Evolutionary conservation across 1,139 yeast species (phyloP).

Genomic region (Magnusiomyces clavatus): DNA sequence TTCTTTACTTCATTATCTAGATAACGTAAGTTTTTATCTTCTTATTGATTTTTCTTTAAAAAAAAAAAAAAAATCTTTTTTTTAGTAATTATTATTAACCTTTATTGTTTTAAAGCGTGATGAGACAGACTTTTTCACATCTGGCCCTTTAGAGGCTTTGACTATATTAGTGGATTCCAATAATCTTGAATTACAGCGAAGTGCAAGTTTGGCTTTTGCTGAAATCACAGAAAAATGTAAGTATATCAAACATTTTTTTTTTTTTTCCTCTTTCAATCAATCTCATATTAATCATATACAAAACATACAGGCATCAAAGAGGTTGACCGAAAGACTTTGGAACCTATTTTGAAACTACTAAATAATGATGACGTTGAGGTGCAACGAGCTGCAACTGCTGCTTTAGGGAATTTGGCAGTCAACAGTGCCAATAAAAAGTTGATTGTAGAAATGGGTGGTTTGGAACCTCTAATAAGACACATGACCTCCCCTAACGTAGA

Average conservation of each 20-base stretch:
- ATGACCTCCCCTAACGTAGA: slow-evolving; percentile 97
- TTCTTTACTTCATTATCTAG: slow-evolving; percentile 78
- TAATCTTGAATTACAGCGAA: slow-evolving; percentile 87
- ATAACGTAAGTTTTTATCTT: slow-evolving; percentile 43
- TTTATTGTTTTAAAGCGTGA: slow-evolving; percentile 33
- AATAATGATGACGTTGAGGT: slow-evolving; percentile 90
- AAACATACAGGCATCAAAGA: slow-evolving; percentile 43
- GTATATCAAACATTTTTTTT: not conserved
- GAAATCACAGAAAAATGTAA: slow-evolving; percentile 83
- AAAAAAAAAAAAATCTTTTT: not conserved
- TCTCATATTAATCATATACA: too few species aligned
- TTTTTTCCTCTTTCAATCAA: not conserved
- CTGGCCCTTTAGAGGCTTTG: slow-evolving; percentile 75
- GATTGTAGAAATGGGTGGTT: slow-evolving; percentile 96
- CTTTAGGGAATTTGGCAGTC: slow-evolving; percentile 93
- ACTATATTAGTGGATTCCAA: slow-evolving; percentile 92
- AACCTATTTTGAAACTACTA: slow-evolving; percentile 80
- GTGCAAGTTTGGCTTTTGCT: slow-evolving; percentile 98
- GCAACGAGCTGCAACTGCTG: slow-evolving; percentile 98
- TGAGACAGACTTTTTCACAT: slow-evolving; percentile 76
- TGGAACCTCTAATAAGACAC: slow-evolving; percentile 91
- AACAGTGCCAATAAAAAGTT: slow-evolving; percentile 88
- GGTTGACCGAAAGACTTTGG: slow-evolving; percentile 83
- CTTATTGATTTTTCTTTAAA: not conserved
- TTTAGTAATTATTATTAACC: not conserved